Percentiles rank a stretch among this genome's conserved stretches.
phyloP scores from a whole-genome alignment of 371 early-diverging fungal species.

The Funneliformis caledonium region DNA sequence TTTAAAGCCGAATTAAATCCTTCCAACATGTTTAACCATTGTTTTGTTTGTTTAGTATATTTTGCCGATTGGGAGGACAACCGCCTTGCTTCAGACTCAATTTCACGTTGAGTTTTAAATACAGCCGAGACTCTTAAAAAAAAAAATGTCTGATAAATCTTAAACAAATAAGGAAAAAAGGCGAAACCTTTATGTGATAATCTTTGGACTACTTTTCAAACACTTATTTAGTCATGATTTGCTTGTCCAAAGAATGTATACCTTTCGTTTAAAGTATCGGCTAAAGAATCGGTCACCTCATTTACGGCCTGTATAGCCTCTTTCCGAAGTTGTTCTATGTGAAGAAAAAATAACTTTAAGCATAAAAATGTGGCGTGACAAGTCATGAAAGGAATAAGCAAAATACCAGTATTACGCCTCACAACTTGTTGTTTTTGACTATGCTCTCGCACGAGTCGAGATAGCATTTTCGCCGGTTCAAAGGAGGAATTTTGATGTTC shows the following conservation, averaged over 20 bases:
- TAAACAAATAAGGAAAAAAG: not conserved
- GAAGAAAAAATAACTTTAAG: not conserved
- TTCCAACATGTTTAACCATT: slow-evolving; percentile 65
- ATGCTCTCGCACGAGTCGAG: slow-evolving; percentile 35
- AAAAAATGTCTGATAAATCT: not conserved
- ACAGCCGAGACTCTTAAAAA: slow-evolving; percentile 55
- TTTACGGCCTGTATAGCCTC: slow-evolving; percentile 58
- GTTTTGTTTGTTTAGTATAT: slow-evolving; percentile 61
- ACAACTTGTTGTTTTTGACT: slow-evolving; percentile 37
- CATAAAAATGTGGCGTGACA: not conserved
- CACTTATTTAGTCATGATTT: no score
- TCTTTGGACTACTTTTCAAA: not conserved
- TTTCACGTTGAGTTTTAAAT: slow-evolving; percentile 62
- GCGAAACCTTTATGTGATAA: not conserved
- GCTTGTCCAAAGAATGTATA: slow-evolving; percentile 33
- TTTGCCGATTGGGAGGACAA: slow-evolving; percentile 55
- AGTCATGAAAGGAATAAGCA: not conserved
- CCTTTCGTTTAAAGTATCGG: slow-evolving; percentile 63
- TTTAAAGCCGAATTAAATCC: slow-evolving; percentile 67
- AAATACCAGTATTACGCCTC: slow-evolving; percentile 23
- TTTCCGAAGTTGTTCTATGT: slow-evolving; percentile 58
- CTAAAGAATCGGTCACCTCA: slow-evolving; percentile 59
- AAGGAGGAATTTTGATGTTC: no score
- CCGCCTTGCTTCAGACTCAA: slow-evolving; percentile 61
- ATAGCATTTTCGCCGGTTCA: slow-evolving; percentile 11